Evolutionary conservation across 2,329 filamentous ascomycete genomes (phyloP).

Genomic region (Xylogone sp.): DNA sequence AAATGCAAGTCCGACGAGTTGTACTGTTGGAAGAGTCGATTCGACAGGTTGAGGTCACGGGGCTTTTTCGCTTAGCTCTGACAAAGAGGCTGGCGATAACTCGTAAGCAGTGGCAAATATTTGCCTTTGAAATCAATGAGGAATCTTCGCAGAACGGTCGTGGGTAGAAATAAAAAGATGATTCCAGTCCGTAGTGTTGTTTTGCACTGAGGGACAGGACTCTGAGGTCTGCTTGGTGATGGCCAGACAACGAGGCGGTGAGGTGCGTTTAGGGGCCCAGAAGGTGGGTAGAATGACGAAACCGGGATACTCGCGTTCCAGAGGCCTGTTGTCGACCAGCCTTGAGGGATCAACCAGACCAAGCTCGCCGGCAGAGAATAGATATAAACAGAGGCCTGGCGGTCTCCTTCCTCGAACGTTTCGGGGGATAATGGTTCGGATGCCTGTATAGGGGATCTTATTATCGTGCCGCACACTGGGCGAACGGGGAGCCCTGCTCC

Average conservation of each 20-base stretch:
- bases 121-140: neutral
- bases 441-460: neutral
- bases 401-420: neutral
- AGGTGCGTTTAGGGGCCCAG: constrained; percentile 2
- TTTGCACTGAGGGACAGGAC: neutral
- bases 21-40: neutral
- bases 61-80: neutral
- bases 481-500: neutral
- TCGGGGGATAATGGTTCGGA: neutral
- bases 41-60: neutral
- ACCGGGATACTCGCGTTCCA: neutral
- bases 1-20: neutral
- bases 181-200: neutral
- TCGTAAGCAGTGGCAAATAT: constrained; percentile 7
- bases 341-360: neutral
- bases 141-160: neutral
- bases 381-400: neutral
- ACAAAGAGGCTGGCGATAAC: neutral
- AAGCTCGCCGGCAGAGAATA: neutral
- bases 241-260: constrained; percentile 16
- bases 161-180: constrained; percentile 4
- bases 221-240: constrained; percentile 3
- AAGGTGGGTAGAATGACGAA: neutral
- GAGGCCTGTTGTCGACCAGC: constrained; percentile 1
- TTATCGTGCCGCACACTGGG: neutral